Evolutionary conservation across 495 filamentous ascomycete species (phyloP), one percentile per base, ranked within the genome.

Genomic region (Lophiostoma macrostomum): DNA sequence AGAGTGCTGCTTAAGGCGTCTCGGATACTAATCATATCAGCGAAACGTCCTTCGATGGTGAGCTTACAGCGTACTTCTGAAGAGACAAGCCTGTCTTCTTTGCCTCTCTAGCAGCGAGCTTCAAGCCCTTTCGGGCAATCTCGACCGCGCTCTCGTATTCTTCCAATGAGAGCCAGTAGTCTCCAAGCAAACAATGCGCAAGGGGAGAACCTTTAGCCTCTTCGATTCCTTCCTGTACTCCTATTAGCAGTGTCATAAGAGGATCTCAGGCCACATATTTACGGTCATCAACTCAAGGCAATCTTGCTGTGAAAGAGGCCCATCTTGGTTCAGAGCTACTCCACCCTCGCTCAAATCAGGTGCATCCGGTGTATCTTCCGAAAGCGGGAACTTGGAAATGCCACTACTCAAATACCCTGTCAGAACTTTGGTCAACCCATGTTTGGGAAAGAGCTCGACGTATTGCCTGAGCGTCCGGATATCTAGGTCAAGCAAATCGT

Each of bases 111-210:
- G 71, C 66, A 22, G 86, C 56, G 18, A 84, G 75, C 14, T 74
- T 74, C 27, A 84, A 70, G 0, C 84, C 93, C 61, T 83, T 86
- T 18, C 87, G 82, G 66, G 86, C 80, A 41, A 85, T 76, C 44
- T 91, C 84, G n/a, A 84, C 85, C 25, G 84, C 84, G 64, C 77
- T 88, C 57, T 91, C 88, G 67, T 94, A 80, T 63, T 99, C 93
- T 56, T 95, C 90, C 4, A 95, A 71, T 45, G 84, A 77, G 29
- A 90, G 76, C 60, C 95, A 95, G 51, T 93, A 87, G 55, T 95
- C 86, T 25, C 79, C 81, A 76, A 93, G 85, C 19, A 97, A 71
- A 13, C 91, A 80, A 69, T 94, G 88, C 12, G 89, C 86, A 46
- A 97, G 77, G 5, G 87, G 69, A 3, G 93, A 99, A 28, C 80